phyloP scores from a whole-genome alignment of 352 stramenopile genomes.

The Phytophthora constricta region DNA sequence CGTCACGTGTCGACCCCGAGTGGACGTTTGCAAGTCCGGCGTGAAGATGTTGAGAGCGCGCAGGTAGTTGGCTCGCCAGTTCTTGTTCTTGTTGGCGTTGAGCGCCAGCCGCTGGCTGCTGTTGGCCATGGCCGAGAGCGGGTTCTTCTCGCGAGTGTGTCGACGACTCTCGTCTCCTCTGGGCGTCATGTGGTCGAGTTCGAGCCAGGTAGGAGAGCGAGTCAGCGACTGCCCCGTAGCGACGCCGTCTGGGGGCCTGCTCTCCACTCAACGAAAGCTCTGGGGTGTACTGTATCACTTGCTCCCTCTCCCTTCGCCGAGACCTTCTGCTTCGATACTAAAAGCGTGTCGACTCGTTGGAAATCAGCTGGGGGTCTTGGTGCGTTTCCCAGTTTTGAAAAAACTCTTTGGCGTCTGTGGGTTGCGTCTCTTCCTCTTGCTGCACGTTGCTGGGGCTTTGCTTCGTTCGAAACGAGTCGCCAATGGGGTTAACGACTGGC shows the following conservation, averaged over 20 bases:
- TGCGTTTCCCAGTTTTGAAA: too few species aligned
- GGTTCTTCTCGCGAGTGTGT: neutral
- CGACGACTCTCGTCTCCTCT: constrained; percentile 1
- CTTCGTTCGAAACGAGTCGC: neutral
- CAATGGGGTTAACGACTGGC: constrained; percentile 25
- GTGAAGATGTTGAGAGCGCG: constrained; percentile 78
- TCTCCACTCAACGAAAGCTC: neutral
- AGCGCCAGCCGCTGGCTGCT: constrained; percentile 34
- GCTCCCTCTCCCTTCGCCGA: neutral
- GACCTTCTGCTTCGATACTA: neutral
- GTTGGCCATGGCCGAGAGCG: constrained; percentile 16
- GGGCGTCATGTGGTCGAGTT: constrained; percentile 2
- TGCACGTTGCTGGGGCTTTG: neutral
- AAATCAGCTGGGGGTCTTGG: too few species aligned
- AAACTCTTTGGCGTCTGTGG: neutral
- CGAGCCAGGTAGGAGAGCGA: too few species aligned
- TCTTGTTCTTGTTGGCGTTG: constrained; percentile 50
- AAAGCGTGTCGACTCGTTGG: neutral
- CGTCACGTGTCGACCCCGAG: constrained; percentile 9
- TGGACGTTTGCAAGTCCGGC: constrained; percentile 44
- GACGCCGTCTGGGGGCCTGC: neutral
- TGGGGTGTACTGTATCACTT: too few species aligned
- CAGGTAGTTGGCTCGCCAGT: constrained; percentile 82
- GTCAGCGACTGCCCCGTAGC: neutral
- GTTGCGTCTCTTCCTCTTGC: neutral